These are phyloP conservation scores for Typha latifolia DNA, from an alignment of 176 grass and related monocot species.

Conservation along the genomic window DNA sequence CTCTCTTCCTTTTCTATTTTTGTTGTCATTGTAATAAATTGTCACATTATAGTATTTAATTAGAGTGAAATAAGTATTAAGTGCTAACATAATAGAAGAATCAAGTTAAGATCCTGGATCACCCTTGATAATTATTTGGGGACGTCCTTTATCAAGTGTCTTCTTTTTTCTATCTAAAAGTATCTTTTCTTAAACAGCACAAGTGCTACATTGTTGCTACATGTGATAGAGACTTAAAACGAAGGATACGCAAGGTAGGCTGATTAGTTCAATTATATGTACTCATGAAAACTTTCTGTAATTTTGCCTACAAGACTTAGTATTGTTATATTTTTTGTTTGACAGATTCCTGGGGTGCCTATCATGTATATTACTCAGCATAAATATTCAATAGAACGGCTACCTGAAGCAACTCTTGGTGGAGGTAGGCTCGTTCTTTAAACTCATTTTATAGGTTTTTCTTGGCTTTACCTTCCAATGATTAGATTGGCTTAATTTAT, in stretches of 20 bases:
- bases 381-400: slow-evolving; percentile 71
- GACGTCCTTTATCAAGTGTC: neutral
- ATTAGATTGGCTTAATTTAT: neutral
- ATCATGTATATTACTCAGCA: slow-evolving; percentile 86
- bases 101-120: no score
- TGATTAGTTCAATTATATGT: slow-evolving; percentile 3
- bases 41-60: no score
- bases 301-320: neutral
- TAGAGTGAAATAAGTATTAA: no score
- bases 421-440: slow-evolving; percentile 37
- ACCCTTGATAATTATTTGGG: neutral
- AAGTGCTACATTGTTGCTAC: slow-evolving; percentile 91
- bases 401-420: slow-evolving; percentile 83
- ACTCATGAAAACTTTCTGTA: slow-evolving; percentile 2
- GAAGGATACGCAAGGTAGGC: slow-evolving; percentile 78
- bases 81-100: no score
- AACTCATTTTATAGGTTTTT: neutral
- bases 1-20: no score
- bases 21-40: no score
- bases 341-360: slow-evolving; percentile 69
- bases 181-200: slow-evolving; percentile 41
- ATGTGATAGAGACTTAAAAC: slow-evolving; percentile 79
- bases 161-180: neutral
- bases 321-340: slow-evolving; percentile 13
- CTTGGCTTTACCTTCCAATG: neutral